Percentiles rank a stretch among this genome's conserved stretches.
These are phyloP conservation scores for Tylopilus balloui DNA, from an alignment of 768 basidiomycete species.

Conservation along the genomic window DNA sequence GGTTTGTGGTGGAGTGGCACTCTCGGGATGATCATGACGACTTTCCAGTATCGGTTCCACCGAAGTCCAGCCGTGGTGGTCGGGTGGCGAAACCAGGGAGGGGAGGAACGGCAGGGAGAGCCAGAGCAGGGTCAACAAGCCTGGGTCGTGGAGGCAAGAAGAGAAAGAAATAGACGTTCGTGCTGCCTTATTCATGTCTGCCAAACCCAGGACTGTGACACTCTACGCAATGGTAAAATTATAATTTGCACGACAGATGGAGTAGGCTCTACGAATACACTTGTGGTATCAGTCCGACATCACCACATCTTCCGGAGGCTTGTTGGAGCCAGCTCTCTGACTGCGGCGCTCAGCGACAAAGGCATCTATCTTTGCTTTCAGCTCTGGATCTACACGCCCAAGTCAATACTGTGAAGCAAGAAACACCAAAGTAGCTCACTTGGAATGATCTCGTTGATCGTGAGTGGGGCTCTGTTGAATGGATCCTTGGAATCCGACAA, in stretches of 20 bases:
- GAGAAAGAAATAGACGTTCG: slow-evolving; percentile 28
- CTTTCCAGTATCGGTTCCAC: slow-evolving; percentile 17
- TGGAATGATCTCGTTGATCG: slow-evolving; percentile 73
- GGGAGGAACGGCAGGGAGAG: slow-evolving; percentile 25
- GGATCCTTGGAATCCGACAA: slow-evolving; percentile 91
- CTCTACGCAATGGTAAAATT: slow-evolving; percentile 1
- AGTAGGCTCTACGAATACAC: slow-evolving; percentile 7
- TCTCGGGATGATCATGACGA: slow-evolving; percentile 11
- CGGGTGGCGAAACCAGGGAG: slow-evolving; percentile 25
- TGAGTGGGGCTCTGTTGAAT: slow-evolving; percentile 85
- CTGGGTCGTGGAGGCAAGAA: slow-evolving; percentile 28
- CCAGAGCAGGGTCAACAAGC: slow-evolving; percentile 21
- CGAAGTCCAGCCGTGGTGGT: slow-evolving; percentile 24
- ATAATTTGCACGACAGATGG: slow-evolving; percentile 1
- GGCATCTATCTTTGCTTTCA: slow-evolving; percentile 70
- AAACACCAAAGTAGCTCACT: slow-evolving; percentile 42
- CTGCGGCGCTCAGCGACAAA: slow-evolving; percentile 59
- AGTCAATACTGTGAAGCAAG: slow-evolving; percentile 4
- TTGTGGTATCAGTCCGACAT: slow-evolving; percentile 17
- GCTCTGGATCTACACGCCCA: slow-evolving; percentile 48
- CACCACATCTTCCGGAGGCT: slow-evolving; percentile 22
- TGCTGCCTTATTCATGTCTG: not conserved
- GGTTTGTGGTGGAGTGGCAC: slow-evolving; percentile 37
- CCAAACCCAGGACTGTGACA: not conserved
- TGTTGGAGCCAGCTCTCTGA: slow-evolving; percentile 28